Base-by-base conservation (phyloP, 495 filamentous ascomycete genomes). In the Hyaloscypha finlandica region DNA sequence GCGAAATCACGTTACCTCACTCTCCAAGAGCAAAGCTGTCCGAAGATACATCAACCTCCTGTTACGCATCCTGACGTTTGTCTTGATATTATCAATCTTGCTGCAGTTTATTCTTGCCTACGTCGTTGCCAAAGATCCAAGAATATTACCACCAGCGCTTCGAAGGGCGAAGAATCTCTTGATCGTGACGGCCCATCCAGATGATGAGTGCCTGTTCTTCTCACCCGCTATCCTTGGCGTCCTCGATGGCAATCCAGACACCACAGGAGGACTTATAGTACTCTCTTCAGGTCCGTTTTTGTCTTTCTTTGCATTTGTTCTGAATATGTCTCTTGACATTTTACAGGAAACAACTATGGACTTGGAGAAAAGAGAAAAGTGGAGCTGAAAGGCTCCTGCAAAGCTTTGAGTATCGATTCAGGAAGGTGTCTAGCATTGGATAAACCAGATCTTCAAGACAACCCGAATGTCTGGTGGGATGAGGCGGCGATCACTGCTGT, bases 131-230 rank as follows among this genome's bases (percentile, higher is more conserved):
- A 74, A 66, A 45, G 77, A 80, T 68, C 74, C 77, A 25, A 63
- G 77, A 14, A 68, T 80, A 48, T 70, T 81, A 0, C 78, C 78
- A 9, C 73, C 73, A 8, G 73, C 78, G 53, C 74, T 80, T 19
- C 71, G 73, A 9, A 60, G 63, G 58, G 74, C 78, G 56, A 75
- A 73, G 51, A 81, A 77, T 66, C 70, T 78, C 1, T 58, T 81
- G 42, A 68, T 81, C 64, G 75, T 81, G 20, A 78, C 77, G 39
- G 78, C 78, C 1, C 78, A 81, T 68, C 78, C 78, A 6, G 78
- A 81, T 68, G 78, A 81, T 56, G 78, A 81, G 64, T 79, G 77
- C 48, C 71, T 81, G 16, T 81, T 81, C 63, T 81, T 81, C 61
- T 58, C 76, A 2, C 78, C 78, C 12, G 79, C 73, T 71, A 78